Evolutionary conservation across 1,284 basidiomycete genomes (phyloP).

Genomic region (Ganoderma sp.): DNA sequence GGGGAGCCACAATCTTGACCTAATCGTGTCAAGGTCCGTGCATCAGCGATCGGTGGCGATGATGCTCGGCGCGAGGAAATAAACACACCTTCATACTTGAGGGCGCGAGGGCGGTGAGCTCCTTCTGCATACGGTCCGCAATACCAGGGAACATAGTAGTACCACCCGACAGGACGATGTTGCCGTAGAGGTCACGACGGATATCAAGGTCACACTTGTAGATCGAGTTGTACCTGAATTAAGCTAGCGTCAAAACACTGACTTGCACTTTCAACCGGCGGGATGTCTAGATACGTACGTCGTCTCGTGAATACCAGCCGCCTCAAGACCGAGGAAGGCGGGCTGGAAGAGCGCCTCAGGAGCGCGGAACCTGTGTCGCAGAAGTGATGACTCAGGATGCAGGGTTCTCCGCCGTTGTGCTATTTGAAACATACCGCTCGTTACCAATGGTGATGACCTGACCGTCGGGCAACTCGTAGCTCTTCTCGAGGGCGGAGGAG

Average conservation of each 20-base stretch:
- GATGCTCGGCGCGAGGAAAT: background rate
- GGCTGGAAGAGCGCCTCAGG: slow-evolving; percentile 99
- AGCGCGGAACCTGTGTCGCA: slow-evolving; percentile 79
- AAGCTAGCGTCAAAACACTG: slow-evolving; percentile 44
- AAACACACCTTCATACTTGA: slow-evolving; percentile 84
- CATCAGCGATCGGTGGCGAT: slow-evolving; percentile 16
- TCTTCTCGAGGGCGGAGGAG: slow-evolving; percentile 93
- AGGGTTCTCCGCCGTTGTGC: background rate
- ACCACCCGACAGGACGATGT: slow-evolving; percentile 94
- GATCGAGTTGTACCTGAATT: slow-evolving; percentile 83
- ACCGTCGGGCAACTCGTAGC: slow-evolving; percentile 95
- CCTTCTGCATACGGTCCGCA: slow-evolving; percentile 98
- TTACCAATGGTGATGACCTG: slow-evolving; percentile 97
- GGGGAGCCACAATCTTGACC: slow-evolving; percentile 94
- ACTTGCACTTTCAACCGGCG: background rate
- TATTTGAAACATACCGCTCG: slow-evolving; percentile 71
- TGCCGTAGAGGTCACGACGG: slow-evolving; percentile 90
- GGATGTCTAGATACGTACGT: slow-evolving; percentile 58
- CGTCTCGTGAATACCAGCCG: slow-evolving; percentile 94
- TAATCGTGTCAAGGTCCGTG: slow-evolving; percentile 40
- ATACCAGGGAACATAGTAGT: slow-evolving; percentile 99
- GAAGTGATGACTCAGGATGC: slow-evolving; percentile 7
- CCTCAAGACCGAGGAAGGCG: slow-evolving; percentile 90
- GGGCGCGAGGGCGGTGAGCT: slow-evolving; percentile 88
- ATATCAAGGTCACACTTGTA: slow-evolving; percentile 83